These are phyloP conservation scores for Helicocarpus griseus DNA, from an alignment of 2,329 filamentous ascomycete species.

Conservation along the genomic window DNA sequence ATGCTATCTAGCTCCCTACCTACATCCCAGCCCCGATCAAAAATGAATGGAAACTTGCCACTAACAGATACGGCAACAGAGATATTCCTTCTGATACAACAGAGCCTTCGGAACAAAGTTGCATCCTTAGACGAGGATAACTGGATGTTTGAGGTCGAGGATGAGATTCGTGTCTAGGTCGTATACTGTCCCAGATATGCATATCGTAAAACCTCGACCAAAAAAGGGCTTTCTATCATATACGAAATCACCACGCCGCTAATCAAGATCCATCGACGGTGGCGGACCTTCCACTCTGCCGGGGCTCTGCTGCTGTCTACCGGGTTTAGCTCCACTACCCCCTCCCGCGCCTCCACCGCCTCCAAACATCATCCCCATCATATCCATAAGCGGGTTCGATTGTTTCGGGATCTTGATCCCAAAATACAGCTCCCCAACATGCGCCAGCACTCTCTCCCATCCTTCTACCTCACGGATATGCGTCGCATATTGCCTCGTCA, in stretches of 20 bases:
- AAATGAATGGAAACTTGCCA: slow-evolving; percentile 6
- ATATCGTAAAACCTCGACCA: neutral
- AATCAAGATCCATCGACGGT: slow-evolving; percentile 37
- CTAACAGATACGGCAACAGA: slow-evolving; percentile 38
- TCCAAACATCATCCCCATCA: slow-evolving; percentile 94
- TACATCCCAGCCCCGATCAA: too few relatives aligned
- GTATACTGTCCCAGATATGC: neutral
- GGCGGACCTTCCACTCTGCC: slow-evolving; percentile 41
- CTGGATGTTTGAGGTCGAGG: slow-evolving; percentile 81
- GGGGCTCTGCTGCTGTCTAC: slow-evolving; percentile 22
- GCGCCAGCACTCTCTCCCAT: slow-evolving; percentile 75
- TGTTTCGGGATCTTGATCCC: slow-evolving; percentile 78
- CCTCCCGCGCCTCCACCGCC: slow-evolving; percentile 53
- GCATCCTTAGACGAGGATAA: slow-evolving; percentile 68
- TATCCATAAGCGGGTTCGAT: slow-evolving; percentile 88
- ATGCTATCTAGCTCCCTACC: too few relatives aligned
- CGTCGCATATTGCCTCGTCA: slow-evolving; percentile 69
- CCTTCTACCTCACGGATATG: slow-evolving; percentile 66
- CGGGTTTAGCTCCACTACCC: slow-evolving; percentile 36
- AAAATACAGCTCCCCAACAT: slow-evolving; percentile 96
- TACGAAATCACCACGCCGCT: slow-evolving; percentile 11
- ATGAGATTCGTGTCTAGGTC: slow-evolving; percentile 29
- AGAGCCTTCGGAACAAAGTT: slow-evolving; percentile 63
- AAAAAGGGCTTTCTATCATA: neutral
- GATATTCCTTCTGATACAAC: slow-evolving; percentile 58